Evolutionary conservation across 352 stramenopile species (phyloP).

Genomic region (Peronosclerospora sorghi): DNA sequence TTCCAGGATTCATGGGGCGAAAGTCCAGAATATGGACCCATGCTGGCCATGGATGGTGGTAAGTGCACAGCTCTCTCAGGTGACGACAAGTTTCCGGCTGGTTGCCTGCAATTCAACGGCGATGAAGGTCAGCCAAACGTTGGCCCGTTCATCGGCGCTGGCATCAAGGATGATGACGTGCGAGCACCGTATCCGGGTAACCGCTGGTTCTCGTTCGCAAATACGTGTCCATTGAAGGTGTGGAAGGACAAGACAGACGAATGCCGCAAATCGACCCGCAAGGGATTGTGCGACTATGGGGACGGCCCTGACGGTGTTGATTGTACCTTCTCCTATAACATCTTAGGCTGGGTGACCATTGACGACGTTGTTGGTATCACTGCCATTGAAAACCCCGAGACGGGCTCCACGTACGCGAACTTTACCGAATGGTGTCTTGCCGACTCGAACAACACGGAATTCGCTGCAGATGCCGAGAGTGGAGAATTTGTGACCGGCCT

Average conservation of each 20-base stretch:
- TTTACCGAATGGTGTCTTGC: conserved; percentile 61
- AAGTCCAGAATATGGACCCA: conserved; percentile 56
- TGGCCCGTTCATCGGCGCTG: conserved; percentile 56
- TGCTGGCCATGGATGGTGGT: conserved; percentile 55
- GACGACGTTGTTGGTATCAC: conserved; percentile 76
- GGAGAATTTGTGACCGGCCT: conserved; percentile 34
- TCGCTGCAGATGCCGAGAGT: conserved; percentile 21
- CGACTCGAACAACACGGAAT: conserved; percentile 48
- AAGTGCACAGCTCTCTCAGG: conserved; percentile 40
- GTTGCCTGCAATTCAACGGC: conserved; percentile 62
- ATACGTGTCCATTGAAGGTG: conserved; percentile 36
- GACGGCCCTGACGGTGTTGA: conserved; percentile 50
- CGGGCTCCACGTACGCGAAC: conserved; percentile 36
- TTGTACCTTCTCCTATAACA: conserved; percentile 71
- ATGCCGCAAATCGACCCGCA: conserved; percentile 37
- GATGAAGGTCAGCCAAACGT: conserved; percentile 44
- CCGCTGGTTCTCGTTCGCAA: conserved; percentile 61
- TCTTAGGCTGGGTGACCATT: conserved; percentile 66
- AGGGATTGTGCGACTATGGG: conserved; percentile 50
- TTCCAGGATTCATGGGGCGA: conserved; percentile 44
- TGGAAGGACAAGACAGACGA: conserved; percentile 50
- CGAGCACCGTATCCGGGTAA: conserved; percentile 40
- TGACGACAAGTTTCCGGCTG: conserved; percentile 26
- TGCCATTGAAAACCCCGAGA: conserved; percentile 35
- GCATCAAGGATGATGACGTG: conserved; percentile 36